A percentile compares a stretch with the other conserved stretches of the same genome.
phyloP scores from a whole-genome alignment of 352 stramenopile species.

The Globisporangium nagaii region DNA sequence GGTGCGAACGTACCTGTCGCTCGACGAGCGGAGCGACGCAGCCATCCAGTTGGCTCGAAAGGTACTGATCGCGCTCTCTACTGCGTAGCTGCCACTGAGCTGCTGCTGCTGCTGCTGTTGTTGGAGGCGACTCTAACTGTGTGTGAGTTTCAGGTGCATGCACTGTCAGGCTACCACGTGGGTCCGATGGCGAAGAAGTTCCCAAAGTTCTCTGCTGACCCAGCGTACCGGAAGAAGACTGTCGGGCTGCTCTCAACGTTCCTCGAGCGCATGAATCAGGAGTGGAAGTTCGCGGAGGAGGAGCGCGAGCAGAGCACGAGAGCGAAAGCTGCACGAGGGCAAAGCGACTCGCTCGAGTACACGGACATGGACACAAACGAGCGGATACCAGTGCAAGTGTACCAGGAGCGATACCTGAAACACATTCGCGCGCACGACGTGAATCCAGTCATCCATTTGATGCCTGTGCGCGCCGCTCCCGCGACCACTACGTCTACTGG shows the following conservation, averaged over 20 bases:
- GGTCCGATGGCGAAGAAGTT: conserved; percentile 25
- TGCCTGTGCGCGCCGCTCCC: neutral
- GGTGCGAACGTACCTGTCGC: conserved; percentile 35
- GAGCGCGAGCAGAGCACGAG: conserved; percentile 34
- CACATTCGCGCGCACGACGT: conserved; percentile 27
- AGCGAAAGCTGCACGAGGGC: conserved; percentile 20
- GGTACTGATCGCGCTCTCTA: too few species aligned
- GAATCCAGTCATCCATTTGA: conserved; percentile 28
- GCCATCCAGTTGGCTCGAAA: conserved; percentile 30
- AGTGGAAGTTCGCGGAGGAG: conserved; percentile 37
- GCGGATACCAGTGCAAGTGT: conserved; percentile 24
- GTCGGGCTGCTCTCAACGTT: conserved; percentile 25
- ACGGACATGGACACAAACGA: conserved; percentile 35
- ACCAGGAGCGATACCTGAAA: conserved; percentile 43
- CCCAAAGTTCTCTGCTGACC: conserved; percentile 32
- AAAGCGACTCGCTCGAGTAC: conserved; percentile 45
- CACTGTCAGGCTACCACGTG: conserved; percentile 36
- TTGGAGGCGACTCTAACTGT: neutral
- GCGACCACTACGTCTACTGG: too few species aligned
- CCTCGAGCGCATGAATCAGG: conserved; percentile 48
- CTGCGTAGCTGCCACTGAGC: too few species aligned
- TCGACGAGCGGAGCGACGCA: conserved; percentile 36
- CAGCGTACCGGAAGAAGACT: conserved; percentile 37
- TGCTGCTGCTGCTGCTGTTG: neutral
- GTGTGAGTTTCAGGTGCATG: conserved; percentile 23